phyloP scores from a whole-genome alignment of 164 flowering plant genomes.

The Liquidambar formosana region DNA sequence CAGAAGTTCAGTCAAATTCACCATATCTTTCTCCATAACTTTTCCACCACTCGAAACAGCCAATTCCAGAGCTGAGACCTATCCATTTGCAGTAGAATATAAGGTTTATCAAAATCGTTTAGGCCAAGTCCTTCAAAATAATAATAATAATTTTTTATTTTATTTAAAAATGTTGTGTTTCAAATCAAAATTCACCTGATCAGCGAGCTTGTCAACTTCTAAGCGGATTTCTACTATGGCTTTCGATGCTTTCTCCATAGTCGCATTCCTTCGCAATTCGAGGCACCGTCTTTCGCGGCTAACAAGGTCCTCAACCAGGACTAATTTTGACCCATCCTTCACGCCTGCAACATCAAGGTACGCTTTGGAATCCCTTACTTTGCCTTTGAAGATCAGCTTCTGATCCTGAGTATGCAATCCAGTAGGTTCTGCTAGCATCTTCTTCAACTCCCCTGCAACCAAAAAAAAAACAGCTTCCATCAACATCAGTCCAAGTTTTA shows the following conservation, averaged over 20 bases:
- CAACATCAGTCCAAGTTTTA: too few species aligned
- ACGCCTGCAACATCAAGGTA: conserved; percentile 46
- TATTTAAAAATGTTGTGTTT: too few species aligned
- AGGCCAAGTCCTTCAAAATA: background rate
- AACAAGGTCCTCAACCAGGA: conserved; percentile 36
- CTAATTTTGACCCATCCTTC: conserved; percentile 46
- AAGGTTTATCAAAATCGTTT: background rate
- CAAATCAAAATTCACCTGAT: too few species aligned
- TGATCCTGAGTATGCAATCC: conserved; percentile 45
- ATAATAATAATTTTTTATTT: background rate
- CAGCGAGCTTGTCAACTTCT: conserved; percentile 47
- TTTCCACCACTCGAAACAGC: conserved; percentile 30
- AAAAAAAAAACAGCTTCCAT: conserved; percentile 1
- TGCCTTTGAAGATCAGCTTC: conserved; percentile 46
- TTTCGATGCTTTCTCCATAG: conserved; percentile 37
- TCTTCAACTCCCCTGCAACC: conserved; percentile 58
- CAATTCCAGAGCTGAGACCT: conserved; percentile 39
- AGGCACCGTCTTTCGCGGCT: conserved; percentile 35
- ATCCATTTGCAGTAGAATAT: background rate
- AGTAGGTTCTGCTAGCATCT: conserved; percentile 38
- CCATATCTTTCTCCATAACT: conserved; percentile 30
- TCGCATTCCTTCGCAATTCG: conserved; percentile 30
- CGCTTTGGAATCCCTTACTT: conserved; percentile 48
- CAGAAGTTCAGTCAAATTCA: conserved; percentile 37
- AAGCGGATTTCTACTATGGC: conserved; percentile 29